Evolutionary conservation across 257 asterid genomes (phyloP).

Genomic region (Solanum chilense): DNA sequence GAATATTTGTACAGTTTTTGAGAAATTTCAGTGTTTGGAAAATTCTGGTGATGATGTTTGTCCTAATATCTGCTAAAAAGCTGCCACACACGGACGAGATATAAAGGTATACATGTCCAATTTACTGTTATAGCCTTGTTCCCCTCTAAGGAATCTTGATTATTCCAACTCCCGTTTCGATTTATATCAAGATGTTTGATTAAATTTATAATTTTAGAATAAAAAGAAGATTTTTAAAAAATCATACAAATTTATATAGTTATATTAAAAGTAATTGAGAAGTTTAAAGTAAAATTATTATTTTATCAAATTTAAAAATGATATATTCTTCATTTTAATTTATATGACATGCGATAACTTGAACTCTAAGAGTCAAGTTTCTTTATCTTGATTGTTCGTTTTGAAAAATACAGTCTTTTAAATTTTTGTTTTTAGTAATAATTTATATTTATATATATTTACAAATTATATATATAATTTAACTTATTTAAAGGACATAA

Average conservation of each 20-base stretch:
- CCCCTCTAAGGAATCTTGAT: not conserved
- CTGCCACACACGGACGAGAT: conserved; percentile 21
- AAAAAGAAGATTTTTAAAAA: not conserved
- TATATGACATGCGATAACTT: not conserved
- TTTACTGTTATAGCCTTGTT: conserved; percentile 12
- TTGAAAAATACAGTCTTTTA: not conserved
- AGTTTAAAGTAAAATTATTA: not conserved
- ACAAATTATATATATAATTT: not conserved
- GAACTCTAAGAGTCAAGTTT: not conserved
- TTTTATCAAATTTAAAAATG: not conserved
- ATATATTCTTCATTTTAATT: not conserved
- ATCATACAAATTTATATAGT: not conserved
- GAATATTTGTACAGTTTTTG: conserved; percentile 12
- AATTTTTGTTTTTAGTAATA: not conserved
- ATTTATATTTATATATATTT: not conserved
- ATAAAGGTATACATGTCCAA: not conserved
- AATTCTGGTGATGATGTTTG: not conserved
- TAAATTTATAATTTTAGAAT: not conserved
- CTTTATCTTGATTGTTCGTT: not conserved
- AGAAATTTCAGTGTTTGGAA: conserved; percentile 1
- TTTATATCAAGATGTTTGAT: not conserved
- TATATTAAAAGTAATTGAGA: not conserved
- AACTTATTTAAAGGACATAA: not conserved
- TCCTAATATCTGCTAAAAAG: conserved; percentile 18
- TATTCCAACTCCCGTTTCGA: not conserved